These are phyloP conservation scores for Ailanthus altissimus DNA, from an alignment of 345 rosid species.

Conservation along the genomic window DNA sequence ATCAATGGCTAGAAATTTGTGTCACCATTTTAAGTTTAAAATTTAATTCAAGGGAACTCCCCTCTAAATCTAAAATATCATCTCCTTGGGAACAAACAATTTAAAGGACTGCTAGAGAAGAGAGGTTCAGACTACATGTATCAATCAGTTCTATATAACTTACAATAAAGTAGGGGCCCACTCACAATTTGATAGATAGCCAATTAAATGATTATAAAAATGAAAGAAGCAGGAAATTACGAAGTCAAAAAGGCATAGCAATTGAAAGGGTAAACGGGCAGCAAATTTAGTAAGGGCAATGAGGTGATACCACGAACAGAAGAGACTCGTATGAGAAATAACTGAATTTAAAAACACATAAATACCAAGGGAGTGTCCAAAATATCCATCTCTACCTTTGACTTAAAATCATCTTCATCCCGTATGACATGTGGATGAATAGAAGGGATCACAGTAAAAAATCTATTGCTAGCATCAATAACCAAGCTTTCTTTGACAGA, in stretches of 20 bases:
- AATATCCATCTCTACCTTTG: slow-evolving; percentile 56
- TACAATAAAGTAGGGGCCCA: background rate
- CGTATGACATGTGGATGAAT: slow-evolving; percentile 82
- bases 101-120: slow-evolving; percentile 1
- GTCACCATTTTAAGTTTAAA: too few species aligned
- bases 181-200: background rate
- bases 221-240: background rate
- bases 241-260: background rate
- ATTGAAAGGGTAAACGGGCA: background rate
- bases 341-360: background rate
- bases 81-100: background rate
- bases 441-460: slow-evolving; percentile 92
- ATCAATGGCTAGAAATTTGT: too few species aligned
- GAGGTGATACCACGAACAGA: background rate
- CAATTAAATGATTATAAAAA: background rate
- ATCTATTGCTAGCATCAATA: slow-evolving; percentile 90
- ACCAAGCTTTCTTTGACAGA: slow-evolving; percentile 74
- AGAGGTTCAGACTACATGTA: background rate
- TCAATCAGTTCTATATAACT: background rate
- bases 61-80: too few species aligned
- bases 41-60: too few species aligned
- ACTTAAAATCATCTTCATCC: slow-evolving; percentile 85
- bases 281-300: background rate
- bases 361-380: background rate
- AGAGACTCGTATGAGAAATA: background rate